Evolutionary conservation across 192 early-diverging fungal genomes (phyloP).

Genomic region (Geranomyces michiganensis): DNA sequence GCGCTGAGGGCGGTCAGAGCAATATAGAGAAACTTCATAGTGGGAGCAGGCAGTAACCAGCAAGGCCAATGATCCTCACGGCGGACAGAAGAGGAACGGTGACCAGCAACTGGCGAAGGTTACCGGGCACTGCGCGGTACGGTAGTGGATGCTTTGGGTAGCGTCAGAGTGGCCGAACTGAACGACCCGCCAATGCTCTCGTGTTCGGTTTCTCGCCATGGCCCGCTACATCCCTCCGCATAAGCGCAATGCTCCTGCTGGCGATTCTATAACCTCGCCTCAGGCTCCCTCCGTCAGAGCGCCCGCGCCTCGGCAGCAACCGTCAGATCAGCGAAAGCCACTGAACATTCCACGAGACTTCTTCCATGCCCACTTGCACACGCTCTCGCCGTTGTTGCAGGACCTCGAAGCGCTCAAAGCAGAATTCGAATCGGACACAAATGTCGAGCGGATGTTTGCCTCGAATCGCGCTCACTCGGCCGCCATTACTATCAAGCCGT

Average conservation of each 20-base stretch:
- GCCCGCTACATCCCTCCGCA: conserved; percentile 23
- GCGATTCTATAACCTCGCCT: background rate
- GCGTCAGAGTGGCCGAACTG: too few relatives aligned
- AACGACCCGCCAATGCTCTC: too few relatives aligned
- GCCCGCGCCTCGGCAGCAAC: background rate
- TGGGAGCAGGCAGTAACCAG: too few relatives aligned
- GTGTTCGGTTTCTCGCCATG: too few relatives aligned
- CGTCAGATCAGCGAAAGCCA: too few relatives aligned
- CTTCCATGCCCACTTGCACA: conserved; percentile 21
- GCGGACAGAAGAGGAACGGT: too few relatives aligned
- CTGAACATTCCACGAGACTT: conserved; percentile 4
- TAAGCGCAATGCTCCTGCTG: conserved; percentile 7
- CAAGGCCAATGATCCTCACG: too few relatives aligned
- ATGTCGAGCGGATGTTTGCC: conserved; percentile 31
- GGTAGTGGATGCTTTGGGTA: too few relatives aligned
- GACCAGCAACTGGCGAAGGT: too few relatives aligned
- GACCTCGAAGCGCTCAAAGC: conserved; percentile 16
- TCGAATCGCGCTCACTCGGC: conserved; percentile 17
- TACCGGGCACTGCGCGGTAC: too few relatives aligned
- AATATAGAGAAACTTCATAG: too few relatives aligned
- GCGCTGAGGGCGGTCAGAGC: too few relatives aligned
- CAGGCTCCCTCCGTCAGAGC: background rate
- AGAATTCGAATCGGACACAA: conserved; percentile 26
- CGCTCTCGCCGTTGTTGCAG: conserved; percentile 5
- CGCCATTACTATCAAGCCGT: conserved; percentile 2